Evolutionary conservation across 768 basidiomycete species (phyloP).

Genomic region (Hericium rajendrae): DNA sequence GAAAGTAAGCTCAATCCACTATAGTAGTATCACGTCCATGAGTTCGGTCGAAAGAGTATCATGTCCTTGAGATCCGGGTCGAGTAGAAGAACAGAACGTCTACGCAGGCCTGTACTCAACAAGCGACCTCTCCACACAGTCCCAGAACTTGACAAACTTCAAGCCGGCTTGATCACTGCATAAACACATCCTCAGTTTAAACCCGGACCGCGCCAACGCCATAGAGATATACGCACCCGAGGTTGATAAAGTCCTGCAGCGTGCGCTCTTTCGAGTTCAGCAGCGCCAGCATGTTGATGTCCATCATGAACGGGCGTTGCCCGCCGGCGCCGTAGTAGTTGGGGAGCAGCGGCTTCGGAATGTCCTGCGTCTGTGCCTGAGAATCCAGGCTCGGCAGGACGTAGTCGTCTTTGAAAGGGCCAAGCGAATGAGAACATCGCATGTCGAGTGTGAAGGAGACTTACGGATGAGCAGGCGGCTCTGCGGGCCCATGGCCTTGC

Average conservation of each 20-base stretch:
- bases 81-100: neutral
- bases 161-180: neutral
- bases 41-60: too few relatives aligned
- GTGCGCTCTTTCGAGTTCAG: neutral
- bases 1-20: too few relatives aligned
- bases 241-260: neutral
- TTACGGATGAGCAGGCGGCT: neutral
- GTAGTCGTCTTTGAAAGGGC: neutral
- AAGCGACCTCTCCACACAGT: conserved; percentile 10
- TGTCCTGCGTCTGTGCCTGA: neutral
- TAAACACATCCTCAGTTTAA: neutral
- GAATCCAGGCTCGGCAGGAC: neutral
- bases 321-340: neutral
- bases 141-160: conserved; percentile 2
- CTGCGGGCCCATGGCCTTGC: neutral
- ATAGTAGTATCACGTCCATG: too few relatives aligned
- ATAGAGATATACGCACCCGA: neutral
- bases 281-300: neutral
- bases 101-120: neutral
- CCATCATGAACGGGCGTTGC: neutral
- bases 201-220: neutral
- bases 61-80: too few relatives aligned
- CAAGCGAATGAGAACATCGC: neutral
- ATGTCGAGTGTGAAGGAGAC: neutral
- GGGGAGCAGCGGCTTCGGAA: neutral